Percentiles rank a stretch among this genome's conserved stretches.
Evolutionary conservation across 257 asterid species (phyloP).

Genomic region (Pogostemon cablin): DNA sequence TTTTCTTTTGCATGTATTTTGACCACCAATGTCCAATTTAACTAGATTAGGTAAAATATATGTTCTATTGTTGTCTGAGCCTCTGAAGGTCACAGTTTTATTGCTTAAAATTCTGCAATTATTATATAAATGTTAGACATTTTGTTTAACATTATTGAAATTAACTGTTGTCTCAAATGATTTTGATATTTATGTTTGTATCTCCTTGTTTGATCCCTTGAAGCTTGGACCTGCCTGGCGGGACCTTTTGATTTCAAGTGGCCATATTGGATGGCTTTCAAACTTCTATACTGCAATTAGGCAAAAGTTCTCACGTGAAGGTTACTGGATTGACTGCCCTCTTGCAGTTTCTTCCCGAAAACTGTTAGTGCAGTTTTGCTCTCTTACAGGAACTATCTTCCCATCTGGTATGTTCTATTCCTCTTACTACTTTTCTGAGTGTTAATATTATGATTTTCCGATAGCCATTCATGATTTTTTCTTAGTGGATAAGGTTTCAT

Average conservation of each 20-base stretch:
- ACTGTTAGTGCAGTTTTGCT: slow-evolving; percentile 82
- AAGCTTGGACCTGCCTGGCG: slow-evolving; percentile 94
- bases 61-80: slow-evolving; percentile 13
- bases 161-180: slow-evolving; percentile 13
- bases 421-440: slow-evolving; percentile 15
- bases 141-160: slow-evolving; percentile 20
- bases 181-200: slow-evolving; percentile 29
- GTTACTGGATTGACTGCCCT: slow-evolving; percentile 96
- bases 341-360: slow-evolving; percentile 90
- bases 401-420: slow-evolving; percentile 66
- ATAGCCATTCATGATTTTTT: slow-evolving; percentile 1
- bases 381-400: slow-evolving; percentile 75
- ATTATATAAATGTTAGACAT: slow-evolving; percentile 5
- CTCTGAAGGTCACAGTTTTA: slow-evolving; percentile 2
- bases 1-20: slow-evolving; percentile 1
- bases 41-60: slow-evolving; percentile 12
- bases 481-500: slow-evolving; percentile 18
- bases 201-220: slow-evolving; percentile 39
- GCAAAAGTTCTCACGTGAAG: slow-evolving; percentile 74
- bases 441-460: background rate
- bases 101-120: slow-evolving; percentile 13
- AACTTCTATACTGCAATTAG: slow-evolving; percentile 78
- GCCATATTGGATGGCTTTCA: slow-evolving; percentile 89
- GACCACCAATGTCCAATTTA: slow-evolving; percentile 25
- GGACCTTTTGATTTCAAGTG: slow-evolving; percentile 80